phyloP scores from a whole-genome alignment of 2,329 filamentous ascomycete genomes.

The Alternaria panax region DNA sequence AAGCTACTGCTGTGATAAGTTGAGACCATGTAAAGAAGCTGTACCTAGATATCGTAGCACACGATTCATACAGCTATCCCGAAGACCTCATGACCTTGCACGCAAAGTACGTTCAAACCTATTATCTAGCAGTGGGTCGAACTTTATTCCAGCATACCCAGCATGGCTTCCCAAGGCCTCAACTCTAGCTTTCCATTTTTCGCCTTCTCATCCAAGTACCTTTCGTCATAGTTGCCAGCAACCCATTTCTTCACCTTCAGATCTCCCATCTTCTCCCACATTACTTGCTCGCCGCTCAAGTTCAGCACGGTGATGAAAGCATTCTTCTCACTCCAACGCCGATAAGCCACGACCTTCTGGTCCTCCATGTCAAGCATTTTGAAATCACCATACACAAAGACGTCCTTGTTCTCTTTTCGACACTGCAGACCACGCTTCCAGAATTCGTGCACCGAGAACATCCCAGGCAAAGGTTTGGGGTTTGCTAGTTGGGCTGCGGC shows the following conservation, averaged over 20 bases:
- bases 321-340: conserved; percentile 37
- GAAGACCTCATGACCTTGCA: not conserved
- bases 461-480: conserved; percentile 37
- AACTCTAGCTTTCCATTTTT: conserved; percentile 32
- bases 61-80: not conserved
- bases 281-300: conserved; percentile 38
- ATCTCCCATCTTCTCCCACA: conserved; percentile 38
- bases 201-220: conserved; percentile 26
- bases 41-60: not conserved
- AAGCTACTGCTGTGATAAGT: not conserved
- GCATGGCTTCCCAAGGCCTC: conserved; percentile 48
- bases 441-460: conserved; percentile 64
- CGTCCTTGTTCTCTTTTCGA: conserved; percentile 64
- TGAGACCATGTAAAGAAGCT: not conserved
- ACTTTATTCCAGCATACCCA: conserved; percentile 31
- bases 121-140: not conserved
- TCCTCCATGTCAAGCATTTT: conserved; percentile 60
- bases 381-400: conserved; percentile 70
- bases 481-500: conserved; percentile 59
- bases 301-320: conserved; percentile 46
- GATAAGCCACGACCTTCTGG: conserved; percentile 42
- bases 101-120: not conserved
- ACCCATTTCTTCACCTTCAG: conserved; percentile 46
- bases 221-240: conserved; percentile 48
- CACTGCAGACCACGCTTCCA: conserved; percentile 65